Conservation (phyloP, 768 basidiomycete species). For the Termitomyces sp. region DNA sequence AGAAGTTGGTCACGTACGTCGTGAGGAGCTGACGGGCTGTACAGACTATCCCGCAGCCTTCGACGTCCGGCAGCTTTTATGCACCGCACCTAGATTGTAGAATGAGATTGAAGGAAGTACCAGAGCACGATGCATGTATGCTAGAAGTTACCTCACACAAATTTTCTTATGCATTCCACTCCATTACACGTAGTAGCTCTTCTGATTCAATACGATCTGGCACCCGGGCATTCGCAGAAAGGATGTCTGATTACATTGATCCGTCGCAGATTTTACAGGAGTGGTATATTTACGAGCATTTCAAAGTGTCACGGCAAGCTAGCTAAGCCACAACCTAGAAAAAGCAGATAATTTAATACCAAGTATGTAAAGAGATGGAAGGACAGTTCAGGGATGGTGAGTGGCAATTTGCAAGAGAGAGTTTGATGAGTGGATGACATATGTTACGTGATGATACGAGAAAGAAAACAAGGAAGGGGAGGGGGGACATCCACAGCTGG, state of each 20-base stretch:
- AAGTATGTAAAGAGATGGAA: background rate
- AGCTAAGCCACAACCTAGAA: background rate
- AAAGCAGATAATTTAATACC: background rate
- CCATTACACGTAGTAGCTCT: background rate
- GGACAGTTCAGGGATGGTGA: background rate
- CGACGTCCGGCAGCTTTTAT: conserved; percentile 27
- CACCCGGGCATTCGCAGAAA: background rate
- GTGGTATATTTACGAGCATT: background rate
- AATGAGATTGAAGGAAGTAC: background rate
- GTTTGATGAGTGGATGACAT: background rate
- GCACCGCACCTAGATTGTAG: conserved; percentile 8
- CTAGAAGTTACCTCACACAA: background rate
- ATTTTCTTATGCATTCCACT: too few species aligned
- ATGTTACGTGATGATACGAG: background rate
- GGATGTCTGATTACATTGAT: background rate
- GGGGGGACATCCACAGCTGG: background rate
- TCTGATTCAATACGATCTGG: background rate
- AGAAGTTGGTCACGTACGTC: conserved; percentile 32
- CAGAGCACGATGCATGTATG: background rate
- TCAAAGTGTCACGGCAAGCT: too few species aligned
- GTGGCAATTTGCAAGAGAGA: background rate
- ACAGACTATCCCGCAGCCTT: conserved; percentile 16
- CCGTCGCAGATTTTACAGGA: background rate
- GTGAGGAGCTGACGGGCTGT: conserved; percentile 35
- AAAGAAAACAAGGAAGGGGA: background rate